Conservation (phyloP, 768 basidiomycete species). For the Brasilioporus rufonigricans region DNA sequence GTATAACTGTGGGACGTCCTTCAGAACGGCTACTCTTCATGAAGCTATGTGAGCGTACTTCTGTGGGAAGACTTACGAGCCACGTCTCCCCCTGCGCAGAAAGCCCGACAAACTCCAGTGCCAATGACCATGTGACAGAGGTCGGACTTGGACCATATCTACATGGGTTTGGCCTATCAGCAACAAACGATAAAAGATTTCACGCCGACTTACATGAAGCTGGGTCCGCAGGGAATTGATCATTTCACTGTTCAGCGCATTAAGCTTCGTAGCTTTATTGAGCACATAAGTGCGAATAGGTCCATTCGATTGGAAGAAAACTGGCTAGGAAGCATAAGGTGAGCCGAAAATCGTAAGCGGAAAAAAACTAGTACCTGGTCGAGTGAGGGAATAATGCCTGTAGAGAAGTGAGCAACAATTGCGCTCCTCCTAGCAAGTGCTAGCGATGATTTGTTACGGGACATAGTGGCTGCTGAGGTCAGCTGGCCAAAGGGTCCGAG, state of each 20-base stretch:
- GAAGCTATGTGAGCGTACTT: slow-evolving; percentile 1
- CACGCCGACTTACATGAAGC: slow-evolving; percentile 58
- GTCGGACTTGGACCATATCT: slow-evolving; percentile 77
- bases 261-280: slow-evolving; percentile 77
- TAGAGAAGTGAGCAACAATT: slow-evolving; percentile 36
- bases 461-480: too few species aligned
- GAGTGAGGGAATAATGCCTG: slow-evolving; percentile 12
- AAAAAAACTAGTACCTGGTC: slow-evolving; percentile 24
- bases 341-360: not conserved
- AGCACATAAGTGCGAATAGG: slow-evolving; percentile 68
- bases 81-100: slow-evolving; percentile 96
- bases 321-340: slow-evolving; percentile 41
- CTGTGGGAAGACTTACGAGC: slow-evolving; percentile 53
- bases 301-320: slow-evolving; percentile 68
- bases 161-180: slow-evolving; percentile 3
- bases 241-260: slow-evolving; percentile 82
- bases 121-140: slow-evolving; percentile 73
- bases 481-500: too few species aligned
- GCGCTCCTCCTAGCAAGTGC: slow-evolving; percentile 30
- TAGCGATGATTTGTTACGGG: slow-evolving; percentile 25
- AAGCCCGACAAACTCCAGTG: slow-evolving; percentile 69
- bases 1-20: slow-evolving; percentile 61
- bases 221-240: slow-evolving; percentile 65
- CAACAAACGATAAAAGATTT: slow-evolving; percentile 1
- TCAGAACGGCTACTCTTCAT: slow-evolving; percentile 49